Evolutionary conservation across 176 grass and related monocot species (phyloP), one percentile per base, ranked within the genome.

Genomic region (Puya raimondii): DNA sequence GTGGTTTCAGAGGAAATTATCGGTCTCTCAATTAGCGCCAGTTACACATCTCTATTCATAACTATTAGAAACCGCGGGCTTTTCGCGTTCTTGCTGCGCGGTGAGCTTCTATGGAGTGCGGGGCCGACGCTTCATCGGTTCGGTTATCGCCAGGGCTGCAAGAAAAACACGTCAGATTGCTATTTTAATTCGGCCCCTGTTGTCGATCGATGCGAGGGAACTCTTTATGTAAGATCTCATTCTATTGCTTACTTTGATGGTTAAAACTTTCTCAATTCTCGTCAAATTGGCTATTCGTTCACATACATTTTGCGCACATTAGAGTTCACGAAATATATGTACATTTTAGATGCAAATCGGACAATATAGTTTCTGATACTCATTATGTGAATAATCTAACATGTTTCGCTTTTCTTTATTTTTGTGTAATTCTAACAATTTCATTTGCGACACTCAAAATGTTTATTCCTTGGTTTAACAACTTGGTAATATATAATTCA

Each of bases 111-210:
- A 21, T 92, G 92, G 92, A 92, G 73, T 69, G 49, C 75, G 18
- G 86, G 88, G 2, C 88, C 92, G 49, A 70, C 80, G 49, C 50
- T 83, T 27, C 50, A 85, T 64, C 27, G 49, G 18, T 76, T 71
- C 17, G 79, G 71, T 21, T 83, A 83, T 61, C 82, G 64, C 66
- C 23, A 76, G 12, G 89, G 89, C 21, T 92, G 92, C 72, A 75
- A 72, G 63, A 48, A 51, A 10, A 90, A 86, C 74, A 53, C 66
- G 27, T 68, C 80, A 11, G 67, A 20, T 73, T 92, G 92, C 53
- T 96, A 87, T 50, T 96, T 90, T 54, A 78, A 85, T 85, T 92
- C 84, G n/a, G 76, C 69, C 70, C 84, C 92, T 20, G 77, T 85
- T 53, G 70, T 96, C 71, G 86, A 87, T 73, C 79, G 68, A 53